Base-by-base conservation (phyloP, 805 yeast species). In the Candida boidinii region DNA sequence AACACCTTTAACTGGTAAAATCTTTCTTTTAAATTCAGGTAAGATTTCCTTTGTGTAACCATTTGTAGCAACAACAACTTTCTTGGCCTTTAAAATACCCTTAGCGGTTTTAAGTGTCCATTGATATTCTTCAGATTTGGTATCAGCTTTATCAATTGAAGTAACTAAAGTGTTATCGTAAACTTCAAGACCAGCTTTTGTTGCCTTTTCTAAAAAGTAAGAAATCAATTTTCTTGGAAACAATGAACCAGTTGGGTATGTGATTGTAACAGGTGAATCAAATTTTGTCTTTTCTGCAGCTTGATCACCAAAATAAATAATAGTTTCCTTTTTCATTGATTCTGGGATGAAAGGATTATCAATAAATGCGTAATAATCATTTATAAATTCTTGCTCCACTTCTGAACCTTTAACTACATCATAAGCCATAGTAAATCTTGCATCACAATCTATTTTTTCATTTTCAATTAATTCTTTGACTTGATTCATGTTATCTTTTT, bases 221-320 rank as follows among this genome's bases (percentile, higher is more conserved):
- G n/a, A n/a, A n/a, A n/a, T n/a, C n/a, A n/a, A n/a, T n/a, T n/a
- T n/a, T n/a, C n/a, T n/a, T 8, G 73, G 70, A 60, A 70, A 67
- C 26, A 67, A 42, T 4, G 66, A 55, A 2, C 64, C 58, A 4
- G 72, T 67, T 7, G 70, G 68, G 32, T 57, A 54, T 4, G 51
- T 41, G 17, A 64, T 46, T 11, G 59, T 58, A 13, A 57, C 54
- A 7, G 44, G 39, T 7, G 55, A 48, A 7, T 39, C 34, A 23
- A 43, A 49, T 21, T 62, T 59, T 5, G 54, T 43, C 8, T 44
- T 27, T 5, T 43, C 35, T 30, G 42, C 40, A 6, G 62, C 59
- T 25, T 41, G 44, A 8, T 55, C 57, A 13, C 59, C 63, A 30
- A 44, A 46, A 8, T 48, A 37, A 6, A 64, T 41, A 34, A 54